Conservation (phyloP, 2,329 filamentous ascomycete genomes). For the Fusarium oligoseptatum region DNA sequence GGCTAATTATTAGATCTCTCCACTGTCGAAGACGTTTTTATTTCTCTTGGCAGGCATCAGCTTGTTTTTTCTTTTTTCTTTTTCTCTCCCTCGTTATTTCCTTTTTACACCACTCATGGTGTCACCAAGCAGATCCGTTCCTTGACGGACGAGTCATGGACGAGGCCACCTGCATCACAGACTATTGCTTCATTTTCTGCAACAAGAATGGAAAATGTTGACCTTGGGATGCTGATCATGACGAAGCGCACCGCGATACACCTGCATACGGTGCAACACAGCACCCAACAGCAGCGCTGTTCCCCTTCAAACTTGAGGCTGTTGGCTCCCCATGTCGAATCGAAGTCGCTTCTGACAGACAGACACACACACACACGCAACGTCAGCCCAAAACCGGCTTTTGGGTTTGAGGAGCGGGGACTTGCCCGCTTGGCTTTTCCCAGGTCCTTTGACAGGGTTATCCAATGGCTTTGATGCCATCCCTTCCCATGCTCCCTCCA, state of each 20-base stretch:
- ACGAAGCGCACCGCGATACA: constrained; percentile 23
- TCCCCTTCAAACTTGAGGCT: background rate
- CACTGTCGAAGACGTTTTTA: background rate
- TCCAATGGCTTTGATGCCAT: constrained; percentile 23
- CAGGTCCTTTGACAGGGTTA: constrained; percentile 21
- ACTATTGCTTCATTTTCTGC: constrained; percentile 17
- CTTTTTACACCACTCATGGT: constrained; percentile 14
- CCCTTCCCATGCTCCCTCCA: background rate
- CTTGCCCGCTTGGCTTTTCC: constrained; percentile 7
- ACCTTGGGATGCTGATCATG: constrained; percentile 32
- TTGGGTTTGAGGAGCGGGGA: constrained; percentile 9
- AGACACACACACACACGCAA: background rate
- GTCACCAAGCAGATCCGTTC: constrained; percentile 31
- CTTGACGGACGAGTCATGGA: constrained; percentile 28
- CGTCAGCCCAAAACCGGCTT: constrained; percentile 37
- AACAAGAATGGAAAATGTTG: constrained; percentile 36
- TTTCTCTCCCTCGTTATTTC: background rate
- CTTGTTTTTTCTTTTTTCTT: background rate
- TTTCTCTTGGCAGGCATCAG: background rate
- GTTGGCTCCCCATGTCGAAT: too few species aligned
- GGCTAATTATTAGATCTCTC: constrained; percentile 1
- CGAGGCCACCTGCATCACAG: constrained; percentile 8
- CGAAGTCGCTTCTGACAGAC: constrained; percentile 3
- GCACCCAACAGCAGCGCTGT: background rate
- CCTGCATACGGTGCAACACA: constrained; percentile 24